Evolutionary conservation across 1,139 yeast species (phyloP).

Genomic region (Magnusiomyces magnusii): DNA sequence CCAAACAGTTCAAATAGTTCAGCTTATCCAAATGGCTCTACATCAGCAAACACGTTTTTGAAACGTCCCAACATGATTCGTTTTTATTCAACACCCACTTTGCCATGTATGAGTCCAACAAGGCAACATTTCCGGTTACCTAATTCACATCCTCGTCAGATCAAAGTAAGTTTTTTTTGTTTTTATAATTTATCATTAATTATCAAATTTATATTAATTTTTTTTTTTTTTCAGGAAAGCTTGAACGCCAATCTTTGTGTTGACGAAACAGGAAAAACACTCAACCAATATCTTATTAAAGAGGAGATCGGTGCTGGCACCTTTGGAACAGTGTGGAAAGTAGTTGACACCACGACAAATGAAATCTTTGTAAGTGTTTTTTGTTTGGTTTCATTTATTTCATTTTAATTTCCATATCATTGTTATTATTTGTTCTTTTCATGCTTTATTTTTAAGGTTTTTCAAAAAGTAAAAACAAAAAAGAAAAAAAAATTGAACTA

Average conservation of each 20-base stretch:
- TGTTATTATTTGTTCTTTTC: not conserved
- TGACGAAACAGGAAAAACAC: conserved; percentile 30
- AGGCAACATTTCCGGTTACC: conserved; percentile 35
- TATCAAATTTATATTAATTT: not conserved
- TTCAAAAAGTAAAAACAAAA: too few species aligned
- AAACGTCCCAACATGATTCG: conserved; percentile 24
- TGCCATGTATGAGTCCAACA: conserved; percentile 30
- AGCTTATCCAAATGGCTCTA: not conserved
- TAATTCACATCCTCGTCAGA: conserved; percentile 30
- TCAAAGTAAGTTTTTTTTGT: conserved; percentile 19
- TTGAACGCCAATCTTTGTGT: conserved; percentile 31
- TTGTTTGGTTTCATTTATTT: not conserved
- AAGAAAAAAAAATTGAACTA: too few species aligned
- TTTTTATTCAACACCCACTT: conserved; percentile 32
- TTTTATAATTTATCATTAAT: not conserved
- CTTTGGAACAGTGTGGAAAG: conserved; percentile 84
- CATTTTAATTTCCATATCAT: not conserved
- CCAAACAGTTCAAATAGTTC: not conserved
- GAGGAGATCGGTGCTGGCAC: conserved; percentile 78
- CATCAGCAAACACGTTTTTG: not conserved
- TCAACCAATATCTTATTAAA: conserved; percentile 50
- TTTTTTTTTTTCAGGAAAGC: conserved; percentile 27
- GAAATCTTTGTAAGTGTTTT: conserved; percentile 35
- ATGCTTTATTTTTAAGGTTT: not conserved
- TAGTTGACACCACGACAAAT: conserved; percentile 46